Base-by-base conservation (phyloP, 2,329 filamentous ascomycete species). In the Ilyonectria destructans region DNA sequence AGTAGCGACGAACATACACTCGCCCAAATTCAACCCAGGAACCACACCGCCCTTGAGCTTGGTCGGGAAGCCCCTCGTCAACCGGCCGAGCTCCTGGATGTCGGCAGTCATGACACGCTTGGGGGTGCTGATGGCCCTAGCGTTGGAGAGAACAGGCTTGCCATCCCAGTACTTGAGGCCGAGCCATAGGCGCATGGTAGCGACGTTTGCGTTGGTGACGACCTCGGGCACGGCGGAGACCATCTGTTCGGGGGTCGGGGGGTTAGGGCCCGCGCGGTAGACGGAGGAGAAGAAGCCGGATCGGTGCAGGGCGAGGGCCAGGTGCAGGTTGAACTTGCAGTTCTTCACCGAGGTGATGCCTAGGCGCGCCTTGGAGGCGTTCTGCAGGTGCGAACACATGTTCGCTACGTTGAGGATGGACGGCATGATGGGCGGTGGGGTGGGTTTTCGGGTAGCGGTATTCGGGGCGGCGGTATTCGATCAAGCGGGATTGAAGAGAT, bases 111-210 rank as follows among this genome's bases (percentile, higher is more conserved):
- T 88, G 74, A 90, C 82, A 71, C 94, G 87, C 76, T 89, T 95
- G 10, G 94, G 92, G 81, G 91, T 96, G 77, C 89, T 92, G 68
- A 97, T 85, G 77, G 92, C 80, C 56, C 82, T 80, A 76, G 96
- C 87, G 71, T 89, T 87, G 69, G 85, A 86, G 73, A 98, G 83
- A 23, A 97, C 94, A 6, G 95, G 94, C 80, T 91, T 86, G 78
- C 92, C 92, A 74, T 95, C 90, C 89, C 89, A 93, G 87, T 97
- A 97, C 84, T 97, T 97, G 77, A 97, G 84, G 1, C 94, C 94
- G 13, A 98, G 82, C 95, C 95, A 98, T 72, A 98, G 84, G 68
- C 95, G 87, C 78, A 93, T 88, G 45, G 85, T 87, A 5, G 94
- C 88, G 43, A 94, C 89, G 82, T 97, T 97, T 75, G 85, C 85